Evolutionary conservation across 768 basidiomycete species (phyloP).

Genomic region (Phlebiopsis flavidoalba): DNA sequence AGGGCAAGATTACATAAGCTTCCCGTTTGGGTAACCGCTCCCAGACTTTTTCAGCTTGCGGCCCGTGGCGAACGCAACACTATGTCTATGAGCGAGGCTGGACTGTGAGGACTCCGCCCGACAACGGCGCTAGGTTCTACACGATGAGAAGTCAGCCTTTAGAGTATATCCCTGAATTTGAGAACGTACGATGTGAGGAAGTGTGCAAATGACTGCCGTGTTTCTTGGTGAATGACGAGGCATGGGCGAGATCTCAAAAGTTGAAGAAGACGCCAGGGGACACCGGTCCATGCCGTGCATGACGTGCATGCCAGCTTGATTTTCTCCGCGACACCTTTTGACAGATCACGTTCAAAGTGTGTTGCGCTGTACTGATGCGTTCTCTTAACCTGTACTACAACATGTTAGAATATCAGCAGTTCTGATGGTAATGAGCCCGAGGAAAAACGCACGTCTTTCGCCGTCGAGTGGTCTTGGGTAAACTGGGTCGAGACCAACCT

Average conservation of each 20-base stretch:
- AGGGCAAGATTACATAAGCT: conserved; percentile 21
- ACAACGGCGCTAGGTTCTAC: conserved; percentile 95
- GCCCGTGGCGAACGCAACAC: conserved; percentile 78
- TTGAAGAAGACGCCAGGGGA: conserved; percentile 88
- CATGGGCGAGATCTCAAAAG: conserved; percentile 97
- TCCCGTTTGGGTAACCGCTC: conserved; percentile 20
- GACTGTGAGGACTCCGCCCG: conserved; percentile 93
- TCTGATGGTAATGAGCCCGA: background rate
- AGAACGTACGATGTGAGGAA: conserved; percentile 89
- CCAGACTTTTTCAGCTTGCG: conserved; percentile 64
- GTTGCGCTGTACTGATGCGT: conserved; percentile 96
- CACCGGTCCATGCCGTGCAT: conserved; percentile 69
- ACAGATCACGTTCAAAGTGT: conserved; percentile 90
- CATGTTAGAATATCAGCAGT: background rate
- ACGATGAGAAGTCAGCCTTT: background rate
- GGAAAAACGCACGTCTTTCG: conserved; percentile 48
- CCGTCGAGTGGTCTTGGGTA: conserved; percentile 76
- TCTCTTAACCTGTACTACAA: conserved; percentile 55
- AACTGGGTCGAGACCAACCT: conserved; percentile 97
- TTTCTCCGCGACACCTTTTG: conserved; percentile 53
- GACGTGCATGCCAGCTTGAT: conserved; percentile 60
- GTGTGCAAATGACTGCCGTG: conserved; percentile 93
- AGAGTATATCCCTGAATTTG: background rate
- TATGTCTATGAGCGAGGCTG: conserved; percentile 86
- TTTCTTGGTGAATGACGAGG: conserved; percentile 86